Evolutionary conservation across 164 flowering plant species (phyloP).

Genomic region (Sextonia rubra): DNA sequence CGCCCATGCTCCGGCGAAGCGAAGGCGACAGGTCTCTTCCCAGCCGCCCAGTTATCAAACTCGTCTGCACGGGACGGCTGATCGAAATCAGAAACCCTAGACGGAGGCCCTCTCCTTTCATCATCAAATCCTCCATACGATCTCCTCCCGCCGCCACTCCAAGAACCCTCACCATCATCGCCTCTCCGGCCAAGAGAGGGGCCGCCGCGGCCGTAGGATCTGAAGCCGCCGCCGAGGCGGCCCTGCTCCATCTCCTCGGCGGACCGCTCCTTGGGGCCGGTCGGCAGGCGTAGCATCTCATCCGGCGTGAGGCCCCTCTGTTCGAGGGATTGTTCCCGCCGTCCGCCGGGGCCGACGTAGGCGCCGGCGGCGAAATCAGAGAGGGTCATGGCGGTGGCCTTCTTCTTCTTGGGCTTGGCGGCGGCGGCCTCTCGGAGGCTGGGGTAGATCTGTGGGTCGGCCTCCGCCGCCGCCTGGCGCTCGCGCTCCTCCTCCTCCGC

Average conservation of each 20-base stretch:
- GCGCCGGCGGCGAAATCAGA: constrained; percentile 40
- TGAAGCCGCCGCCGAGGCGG: constrained; percentile 66
- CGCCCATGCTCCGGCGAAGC: constrained; percentile 32
- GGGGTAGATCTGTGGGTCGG: constrained; percentile 35
- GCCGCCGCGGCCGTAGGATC: constrained; percentile 38
- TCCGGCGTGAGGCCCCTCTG: constrained; percentile 48
- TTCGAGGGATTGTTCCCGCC: constrained; percentile 18
- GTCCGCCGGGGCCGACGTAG: constrained; percentile 16
- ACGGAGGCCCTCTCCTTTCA: constrained; percentile 34
- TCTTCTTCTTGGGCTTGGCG: constrained; percentile 59
- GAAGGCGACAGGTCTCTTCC: constrained; percentile 41
- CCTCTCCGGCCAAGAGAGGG: constrained; percentile 17
- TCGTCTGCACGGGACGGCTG: constrained; percentile 85
- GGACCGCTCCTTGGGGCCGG: constrained; percentile 65
- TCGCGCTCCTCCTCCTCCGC: constrained; percentile 36
- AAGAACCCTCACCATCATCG: constrained; percentile 33
- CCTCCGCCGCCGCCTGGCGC: constrained; percentile 12
- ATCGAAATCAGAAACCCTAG: constrained; percentile 68
- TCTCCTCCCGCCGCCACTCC: constrained; percentile 31
- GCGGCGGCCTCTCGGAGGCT: constrained; percentile 47
- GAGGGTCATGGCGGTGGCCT: constrained; percentile 31
- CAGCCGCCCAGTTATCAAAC: constrained; percentile 71
- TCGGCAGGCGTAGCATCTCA: constrained; percentile 68
- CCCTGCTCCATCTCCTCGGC: constrained; percentile 58
- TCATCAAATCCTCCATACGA: constrained; percentile 69